Base-by-base conservation (phyloP, 805 yeast genomes). In the Metschnikowia drakensbergensis region DNA sequence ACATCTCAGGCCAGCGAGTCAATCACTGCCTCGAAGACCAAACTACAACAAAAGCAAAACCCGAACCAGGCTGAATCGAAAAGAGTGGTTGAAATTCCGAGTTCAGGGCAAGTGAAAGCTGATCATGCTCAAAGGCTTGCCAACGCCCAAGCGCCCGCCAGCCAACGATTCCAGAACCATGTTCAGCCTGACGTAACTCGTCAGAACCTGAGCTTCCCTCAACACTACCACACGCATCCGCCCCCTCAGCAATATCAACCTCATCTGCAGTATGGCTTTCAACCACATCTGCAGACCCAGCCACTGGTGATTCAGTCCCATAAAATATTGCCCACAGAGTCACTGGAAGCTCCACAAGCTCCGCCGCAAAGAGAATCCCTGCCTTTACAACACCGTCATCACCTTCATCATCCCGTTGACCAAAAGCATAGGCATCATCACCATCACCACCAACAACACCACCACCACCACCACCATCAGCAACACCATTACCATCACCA, bases 401-500 rank as follows among this genome's bases (percentile, higher is more conserved):
- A 47, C 34, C 17, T 17, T 17, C 50, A 44, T 37, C 50, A 42
- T 33, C 51, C 43, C 37, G 54, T 17, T 11, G 33, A 38, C 25
- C 42, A 38, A 38, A 33, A 28, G 27, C 42, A 38, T 38, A 32
- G 33, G 42, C 42, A 48, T 17, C 53, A 43, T 29, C 54, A 47
- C 3, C 38, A 38, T 28, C 32, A 38, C 23, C 36, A 37, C 3
- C 13, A 22, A 8, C 42, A 39, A 11, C 34, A 22, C 9, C 33
- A 39, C 5, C 33, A 29, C 29, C 33, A n/a, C 13, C 30, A 37
- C 11, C 28, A 26, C 17, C 37, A 46, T 6, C 44, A 35, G 28
- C 45, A 39, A 35, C 60, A 50, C 23, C 46, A 42, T 33, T 57
- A 52, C 13, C 51, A 43, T 34, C 50, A 45, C 28, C 55, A 52